Base-by-base conservation (phyloP, 2,329 filamentous ascomycete genomes). In the Tricladium varicosporioides region DNA sequence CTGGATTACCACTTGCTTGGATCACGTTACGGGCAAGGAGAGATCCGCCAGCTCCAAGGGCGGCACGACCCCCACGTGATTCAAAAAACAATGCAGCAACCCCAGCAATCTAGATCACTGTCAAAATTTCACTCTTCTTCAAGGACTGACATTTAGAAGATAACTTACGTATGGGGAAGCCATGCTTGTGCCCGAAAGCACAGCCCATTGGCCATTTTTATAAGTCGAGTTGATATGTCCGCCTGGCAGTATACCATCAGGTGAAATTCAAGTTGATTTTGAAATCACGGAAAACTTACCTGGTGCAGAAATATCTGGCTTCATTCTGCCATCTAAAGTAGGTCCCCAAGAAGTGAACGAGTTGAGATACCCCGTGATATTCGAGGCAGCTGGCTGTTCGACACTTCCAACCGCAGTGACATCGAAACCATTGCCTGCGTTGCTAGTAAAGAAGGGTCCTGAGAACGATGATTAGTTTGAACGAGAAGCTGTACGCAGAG, bases 91-190 rank as follows among this genome's bases (percentile, higher is more conserved):
- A n/a, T 5, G 47, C 47, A 32, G 47, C 47, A 8, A 48, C 27
- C 14, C 47, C 47, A 33, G 47, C 47, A 33, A 48, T 48, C 47
- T 48, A 36, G 1, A 13, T 15, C 33, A 4, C 31, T 48, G 14
- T 48, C 47, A 32, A 27, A 9, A 32, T 10, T 13, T 10, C 10
- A 2, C 19, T 32, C 7, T 31, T 48, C 22, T 27, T 7, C 22
- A 27, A 27, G 22, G 22, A 2, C 3, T 11, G 10, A 4, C 5
- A 9, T 15, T 8, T 31, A 9, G 13, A n/a, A 14, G 27, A 33
- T 7, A 31, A 31, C 47, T 48, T 48, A 48, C 47, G 14, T 48
- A 48, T 48, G 47, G 47, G 33, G 47, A 48, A n/a, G 47, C 47
- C 47, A 48, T 48, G 22, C 47, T 48, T 3, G 47, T 48, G 4